phyloP scores from a whole-genome alignment of 2,329 filamentous ascomycete genomes.

The Talaromyces funiculosus region DNA sequence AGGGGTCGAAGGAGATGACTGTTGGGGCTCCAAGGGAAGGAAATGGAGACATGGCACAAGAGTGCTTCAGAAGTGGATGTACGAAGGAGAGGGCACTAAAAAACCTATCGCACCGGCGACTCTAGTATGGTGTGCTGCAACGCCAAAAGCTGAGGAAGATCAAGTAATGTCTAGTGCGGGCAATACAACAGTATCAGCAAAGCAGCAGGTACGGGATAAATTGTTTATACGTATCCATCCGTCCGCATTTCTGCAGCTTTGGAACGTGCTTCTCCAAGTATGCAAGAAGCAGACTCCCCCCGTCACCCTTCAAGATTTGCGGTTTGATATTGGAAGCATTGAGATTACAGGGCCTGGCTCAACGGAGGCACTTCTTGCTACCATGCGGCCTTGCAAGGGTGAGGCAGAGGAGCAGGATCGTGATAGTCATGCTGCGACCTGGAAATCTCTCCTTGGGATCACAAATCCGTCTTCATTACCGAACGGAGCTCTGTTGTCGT shows the following conservation, averaged over 20 bases:
- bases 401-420: slow-evolving; percentile 16
- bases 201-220: slow-evolving; percentile 41
- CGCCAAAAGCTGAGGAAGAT: slow-evolving; percentile 23
- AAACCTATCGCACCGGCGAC: slow-evolving; percentile 66
- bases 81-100: slow-evolving; percentile 49
- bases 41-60: slow-evolving; percentile 66
- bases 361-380: slow-evolving; percentile 67
- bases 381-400: slow-evolving; percentile 51
- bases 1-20: slow-evolving; percentile 53
- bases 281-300: slow-evolving; percentile 58
- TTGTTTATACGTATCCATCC: slow-evolving; percentile 76
- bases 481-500: slow-evolving; percentile 62
- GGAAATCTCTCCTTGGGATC: slow-evolving; percentile 44
- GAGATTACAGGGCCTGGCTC: slow-evolving; percentile 67
- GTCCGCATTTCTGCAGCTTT: slow-evolving; percentile 62
- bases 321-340: slow-evolving; percentile 68
- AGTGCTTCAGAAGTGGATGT: slow-evolving; percentile 53
- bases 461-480: slow-evolving; percentile 67
- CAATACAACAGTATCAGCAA: slow-evolving; percentile 16
- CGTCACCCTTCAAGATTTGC: slow-evolving; percentile 59
- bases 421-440: slow-evolving; percentile 33
- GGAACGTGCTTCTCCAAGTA: slow-evolving; percentile 55
- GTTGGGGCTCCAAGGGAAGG: slow-evolving; percentile 58
- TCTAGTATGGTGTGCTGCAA: slow-evolving; percentile 64
- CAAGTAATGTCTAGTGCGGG: slow-evolving; percentile 33